phyloP scores from a whole-genome alignment of 306 rosid genomes.

The Lagenaria siceraria region DNA sequence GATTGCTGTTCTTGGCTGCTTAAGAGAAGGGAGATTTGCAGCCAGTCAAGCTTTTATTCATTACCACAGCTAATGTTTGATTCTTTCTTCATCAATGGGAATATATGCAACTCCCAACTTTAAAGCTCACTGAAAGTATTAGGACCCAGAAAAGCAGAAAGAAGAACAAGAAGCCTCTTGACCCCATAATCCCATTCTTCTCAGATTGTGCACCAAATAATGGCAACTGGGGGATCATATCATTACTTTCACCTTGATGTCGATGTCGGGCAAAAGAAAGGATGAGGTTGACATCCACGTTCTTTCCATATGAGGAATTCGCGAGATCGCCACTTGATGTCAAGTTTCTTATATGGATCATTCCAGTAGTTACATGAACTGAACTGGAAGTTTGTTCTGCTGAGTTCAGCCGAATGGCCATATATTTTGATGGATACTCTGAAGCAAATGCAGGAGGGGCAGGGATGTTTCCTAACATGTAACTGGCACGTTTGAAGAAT shows the following conservation, averaged over 20 bases:
- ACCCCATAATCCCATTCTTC: constrained; percentile 41
- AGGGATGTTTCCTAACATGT: constrained; percentile 55
- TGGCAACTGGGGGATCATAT: constrained; percentile 23
- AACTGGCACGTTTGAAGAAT: constrained; percentile 38
- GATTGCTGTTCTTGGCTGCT: constrained; percentile 1
- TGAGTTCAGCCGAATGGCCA: constrained; percentile 32
- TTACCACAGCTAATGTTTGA: not conserved
- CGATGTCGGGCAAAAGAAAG: constrained; percentile 29
- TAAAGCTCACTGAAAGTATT: constrained; percentile 52
- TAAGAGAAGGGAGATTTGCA: not conserved
- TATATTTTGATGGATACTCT: constrained; percentile 59
- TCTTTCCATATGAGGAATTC: constrained; percentile 50
- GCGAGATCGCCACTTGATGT: constrained; percentile 31
- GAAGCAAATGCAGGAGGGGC: constrained; percentile 88
- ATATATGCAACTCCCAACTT: constrained; percentile 53
- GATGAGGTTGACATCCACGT: constrained; percentile 31
- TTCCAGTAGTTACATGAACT: constrained; percentile 54
- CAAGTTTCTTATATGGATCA: constrained; percentile 58
- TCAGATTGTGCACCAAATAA: constrained; percentile 25
- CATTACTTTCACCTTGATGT: constrained; percentile 15
- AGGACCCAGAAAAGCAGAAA: constrained; percentile 54
- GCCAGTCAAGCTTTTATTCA: not conserved
- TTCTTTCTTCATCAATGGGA: constrained; percentile 6
- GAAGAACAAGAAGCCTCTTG: constrained; percentile 54
- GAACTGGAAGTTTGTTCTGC: constrained; percentile 52